Percentiles rank a stretch among this genome's conserved stretches.
These are phyloP conservation scores for Magnaporthales sp. DNA, from an alignment of 2,329 filamentous ascomycete genomes.

Conservation along the genomic window DNA sequence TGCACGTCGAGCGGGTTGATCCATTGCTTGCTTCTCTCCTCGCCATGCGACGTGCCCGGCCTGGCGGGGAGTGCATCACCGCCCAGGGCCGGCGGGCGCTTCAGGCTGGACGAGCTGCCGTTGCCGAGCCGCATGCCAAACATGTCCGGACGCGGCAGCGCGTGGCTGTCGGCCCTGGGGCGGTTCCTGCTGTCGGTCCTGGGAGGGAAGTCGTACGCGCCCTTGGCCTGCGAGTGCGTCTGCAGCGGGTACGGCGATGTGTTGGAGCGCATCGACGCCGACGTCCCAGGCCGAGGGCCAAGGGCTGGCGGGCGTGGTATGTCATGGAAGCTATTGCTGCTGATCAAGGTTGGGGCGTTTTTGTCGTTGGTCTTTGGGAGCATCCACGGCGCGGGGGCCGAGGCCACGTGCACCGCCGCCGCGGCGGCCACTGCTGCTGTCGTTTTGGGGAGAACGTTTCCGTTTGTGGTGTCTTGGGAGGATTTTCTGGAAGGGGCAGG, in stretches of 20 bases:
- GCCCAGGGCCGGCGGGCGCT: slow-evolving; percentile 18
- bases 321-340: slow-evolving; percentile 19
- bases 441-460: neutral
- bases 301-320: slow-evolving; percentile 8
- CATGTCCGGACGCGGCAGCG: neutral
- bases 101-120: neutral
- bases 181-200: neutral
- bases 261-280: slow-evolving; percentile 21
- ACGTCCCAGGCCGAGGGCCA: slow-evolving; percentile 24
- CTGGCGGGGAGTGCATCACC: slow-evolving; percentile 21
- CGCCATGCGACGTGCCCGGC: slow-evolving; percentile 22
- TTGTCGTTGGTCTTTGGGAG: neutral
- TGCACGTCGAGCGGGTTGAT: slow-evolving; percentile 40
- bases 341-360: slow-evolving; percentile 13
- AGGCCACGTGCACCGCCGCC: neutral
- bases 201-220: neutral
- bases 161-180: neutral
- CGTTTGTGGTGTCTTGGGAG: neutral
- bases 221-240: neutral
- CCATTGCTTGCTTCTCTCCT: slow-evolving; percentile 28
- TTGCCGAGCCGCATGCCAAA: neutral
- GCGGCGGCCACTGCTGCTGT: neutral
- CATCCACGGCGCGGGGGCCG: neutral
- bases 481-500: neutral
- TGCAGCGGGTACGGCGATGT: slow-evolving; percentile 1